phyloP scores from a whole-genome alignment of 352 stramenopile species.

The Phytophthora quininea region DNA sequence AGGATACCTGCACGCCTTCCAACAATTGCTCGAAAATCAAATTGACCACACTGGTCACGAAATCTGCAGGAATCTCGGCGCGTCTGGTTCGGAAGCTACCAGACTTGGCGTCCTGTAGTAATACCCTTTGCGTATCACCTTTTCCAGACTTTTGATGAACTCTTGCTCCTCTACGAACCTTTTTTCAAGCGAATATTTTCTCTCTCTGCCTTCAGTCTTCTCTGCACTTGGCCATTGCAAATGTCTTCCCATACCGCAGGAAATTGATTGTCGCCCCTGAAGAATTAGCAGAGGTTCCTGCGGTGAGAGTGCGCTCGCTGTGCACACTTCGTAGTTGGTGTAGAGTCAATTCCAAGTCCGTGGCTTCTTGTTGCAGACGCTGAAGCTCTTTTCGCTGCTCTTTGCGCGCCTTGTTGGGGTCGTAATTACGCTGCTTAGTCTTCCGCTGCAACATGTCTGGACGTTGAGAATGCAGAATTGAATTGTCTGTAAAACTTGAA shows the following conservation, averaged over 20 bases:
- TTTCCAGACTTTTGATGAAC: slow-evolving; percentile 19
- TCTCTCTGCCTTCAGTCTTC: slow-evolving; percentile 22
- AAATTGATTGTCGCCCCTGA: not conserved
- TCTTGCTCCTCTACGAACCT: slow-evolving; percentile 15
- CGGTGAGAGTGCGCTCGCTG: not conserved
- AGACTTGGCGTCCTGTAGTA: not conserved
- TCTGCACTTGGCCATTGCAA: slow-evolving; percentile 24
- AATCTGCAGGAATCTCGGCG: slow-evolving; percentile 21
- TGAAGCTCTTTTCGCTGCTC: slow-evolving; percentile 6
- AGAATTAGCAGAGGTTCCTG: not conserved
- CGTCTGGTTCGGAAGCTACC: slow-evolving; percentile 13
- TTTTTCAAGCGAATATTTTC: slow-evolving; percentile 36
- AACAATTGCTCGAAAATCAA: slow-evolving; percentile 36
- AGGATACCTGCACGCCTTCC: slow-evolving; percentile 33
- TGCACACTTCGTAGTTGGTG: slow-evolving; percentile 8
- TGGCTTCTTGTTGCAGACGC: slow-evolving; percentile 8
- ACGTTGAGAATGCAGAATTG: too few species aligned
- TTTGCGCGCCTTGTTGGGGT: slow-evolving; percentile 26
- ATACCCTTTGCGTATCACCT: slow-evolving; percentile 23
- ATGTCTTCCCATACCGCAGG: slow-evolving; percentile 32
- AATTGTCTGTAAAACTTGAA: too few species aligned
- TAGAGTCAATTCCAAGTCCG: slow-evolving; percentile 4
- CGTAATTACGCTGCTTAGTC: slow-evolving; percentile 22
- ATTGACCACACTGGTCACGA: slow-evolving; percentile 15
- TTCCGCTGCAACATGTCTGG: not conserved